These are phyloP conservation scores for Annulohypoxylon truncatum DNA, from an alignment of 2,329 filamentous ascomycete genomes.

Conservation along the genomic window DNA sequence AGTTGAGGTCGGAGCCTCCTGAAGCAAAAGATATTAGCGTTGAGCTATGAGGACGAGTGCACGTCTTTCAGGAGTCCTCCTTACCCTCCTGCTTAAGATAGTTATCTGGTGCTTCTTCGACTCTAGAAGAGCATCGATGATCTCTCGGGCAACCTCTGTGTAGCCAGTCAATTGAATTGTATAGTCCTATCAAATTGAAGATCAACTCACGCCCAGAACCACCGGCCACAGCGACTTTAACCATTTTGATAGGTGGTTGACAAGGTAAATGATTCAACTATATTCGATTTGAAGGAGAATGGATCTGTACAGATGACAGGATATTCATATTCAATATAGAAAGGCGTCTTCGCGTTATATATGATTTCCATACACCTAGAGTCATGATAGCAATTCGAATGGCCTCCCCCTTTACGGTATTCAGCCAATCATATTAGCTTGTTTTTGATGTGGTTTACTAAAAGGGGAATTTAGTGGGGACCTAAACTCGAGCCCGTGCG, in stretches of 20 bases:
- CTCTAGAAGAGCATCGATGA: constrained; percentile 62
- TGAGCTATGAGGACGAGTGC: neutral
- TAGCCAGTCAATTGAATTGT: neutral
- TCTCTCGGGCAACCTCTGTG: constrained; percentile 63
- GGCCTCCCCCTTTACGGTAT: neutral
- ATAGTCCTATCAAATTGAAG: neutral
- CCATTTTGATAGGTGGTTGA: constrained; percentile 53
- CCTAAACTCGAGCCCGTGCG: neutral
- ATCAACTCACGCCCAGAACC: constrained; percentile 56
- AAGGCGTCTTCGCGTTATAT: neutral
- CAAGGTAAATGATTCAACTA: neutral
- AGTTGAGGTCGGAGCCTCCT: constrained; percentile 42
- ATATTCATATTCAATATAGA: neutral
- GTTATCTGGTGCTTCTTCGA: constrained; percentile 64
- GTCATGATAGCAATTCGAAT: too few relatives aligned
- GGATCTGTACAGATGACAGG: neutral
- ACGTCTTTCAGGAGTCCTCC: neutral
- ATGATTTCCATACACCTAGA: too few relatives aligned
- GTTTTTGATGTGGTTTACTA: neutral
- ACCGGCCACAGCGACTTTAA: constrained; percentile 58
- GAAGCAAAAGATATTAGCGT: constrained; percentile 33
- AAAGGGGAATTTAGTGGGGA: neutral
- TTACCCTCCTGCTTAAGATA: constrained; percentile 61
- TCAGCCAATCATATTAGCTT: neutral
- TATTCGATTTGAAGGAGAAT: neutral